These are phyloP conservation scores for Scutellaria galericulata DNA, from an alignment of 257 asterid genomes.

Conservation along the genomic window DNA sequence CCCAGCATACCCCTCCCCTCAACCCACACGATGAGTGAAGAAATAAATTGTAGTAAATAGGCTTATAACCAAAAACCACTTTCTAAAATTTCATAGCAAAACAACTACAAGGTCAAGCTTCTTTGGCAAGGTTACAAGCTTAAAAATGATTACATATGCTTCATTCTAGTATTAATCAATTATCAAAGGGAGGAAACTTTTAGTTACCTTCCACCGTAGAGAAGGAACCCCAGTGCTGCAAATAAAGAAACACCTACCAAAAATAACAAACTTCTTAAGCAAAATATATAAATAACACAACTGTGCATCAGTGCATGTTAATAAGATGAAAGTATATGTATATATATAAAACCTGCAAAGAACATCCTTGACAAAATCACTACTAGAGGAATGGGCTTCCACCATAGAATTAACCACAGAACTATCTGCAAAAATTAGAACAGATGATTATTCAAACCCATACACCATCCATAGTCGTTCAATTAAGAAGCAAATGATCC, in stretches of 20 bases:
- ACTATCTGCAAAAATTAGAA: constrained; percentile 58
- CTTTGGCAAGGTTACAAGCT: constrained; percentile 1
- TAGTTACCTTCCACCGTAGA: constrained; percentile 94
- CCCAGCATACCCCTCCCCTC: background rate
- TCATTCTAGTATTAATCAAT: constrained; percentile 10
- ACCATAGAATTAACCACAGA: constrained; percentile 85
- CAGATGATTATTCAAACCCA: constrained; percentile 21
- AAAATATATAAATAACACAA: constrained; percentile 26
- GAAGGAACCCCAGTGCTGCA: constrained; percentile 95
- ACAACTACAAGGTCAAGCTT: background rate
- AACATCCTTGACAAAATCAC: constrained; percentile 81
- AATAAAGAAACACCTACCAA: constrained; percentile 77
- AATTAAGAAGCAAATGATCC: background rate
- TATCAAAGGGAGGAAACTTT: constrained; percentile 5
- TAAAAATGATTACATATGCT: background rate
- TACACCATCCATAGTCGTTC: no score
- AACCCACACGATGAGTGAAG: background rate
- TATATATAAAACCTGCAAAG: constrained; percentile 96
- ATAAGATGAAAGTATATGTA: constrained; percentile 63
- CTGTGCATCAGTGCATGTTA: constrained; percentile 19
- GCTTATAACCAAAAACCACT: background rate
- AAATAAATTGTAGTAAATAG: background rate
- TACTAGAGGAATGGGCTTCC: constrained; percentile 73
- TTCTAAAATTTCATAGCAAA: background rate
- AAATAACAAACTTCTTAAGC: constrained; percentile 41